Evolutionary conservation across 805 yeast genomes (phyloP).

Genomic region (Yarrowia osloensis): DNA sequence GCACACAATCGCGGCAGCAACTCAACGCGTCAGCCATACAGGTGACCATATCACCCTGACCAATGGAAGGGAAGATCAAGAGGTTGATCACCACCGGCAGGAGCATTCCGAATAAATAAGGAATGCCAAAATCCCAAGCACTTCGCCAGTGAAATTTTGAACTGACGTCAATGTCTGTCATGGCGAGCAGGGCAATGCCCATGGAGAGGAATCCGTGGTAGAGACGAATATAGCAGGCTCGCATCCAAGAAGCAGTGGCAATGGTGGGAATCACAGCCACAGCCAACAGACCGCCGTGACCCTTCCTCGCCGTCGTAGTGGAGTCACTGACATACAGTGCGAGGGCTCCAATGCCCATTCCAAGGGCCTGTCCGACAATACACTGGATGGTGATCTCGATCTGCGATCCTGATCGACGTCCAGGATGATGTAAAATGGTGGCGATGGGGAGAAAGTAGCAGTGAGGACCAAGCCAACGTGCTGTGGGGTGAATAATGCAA

Average conservation of each 20-base stretch:
- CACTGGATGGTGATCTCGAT: conserved; percentile 49
- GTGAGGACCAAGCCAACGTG: conserved; percentile 49
- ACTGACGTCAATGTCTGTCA: conserved; percentile 41
- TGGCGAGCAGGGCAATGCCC: conserved; percentile 42
- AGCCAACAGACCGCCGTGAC: conserved; percentile 52
- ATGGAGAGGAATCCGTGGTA: conserved; percentile 42
- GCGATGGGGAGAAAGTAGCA: conserved; percentile 50
- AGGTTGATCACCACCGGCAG: conserved; percentile 45
- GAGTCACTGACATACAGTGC: conserved; percentile 49
- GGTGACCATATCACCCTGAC: conserved; percentile 41
- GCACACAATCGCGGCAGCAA: conserved; percentile 13
- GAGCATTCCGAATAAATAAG: conserved; percentile 50
- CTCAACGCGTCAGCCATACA: conserved; percentile 31
- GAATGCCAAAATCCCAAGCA: conserved; percentile 47
- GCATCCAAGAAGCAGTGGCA: conserved; percentile 47
- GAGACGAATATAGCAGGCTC: conserved; percentile 47
- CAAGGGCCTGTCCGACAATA: conserved; percentile 47
- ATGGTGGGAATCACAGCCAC: conserved; percentile 47
- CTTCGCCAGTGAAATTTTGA: conserved; percentile 33
- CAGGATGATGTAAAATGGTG: conserved; percentile 51
- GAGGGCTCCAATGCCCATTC: conserved; percentile 50
- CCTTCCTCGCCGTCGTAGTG: conserved; percentile 46
- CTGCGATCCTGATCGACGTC: conserved; percentile 51
- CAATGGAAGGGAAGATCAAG: conserved; percentile 47
- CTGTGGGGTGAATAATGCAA: conserved; percentile 46